These are phyloP conservation scores for Thelonectria rubi DNA, from an alignment of 2,329 filamentous ascomycete genomes.

Conservation along the genomic window DNA sequence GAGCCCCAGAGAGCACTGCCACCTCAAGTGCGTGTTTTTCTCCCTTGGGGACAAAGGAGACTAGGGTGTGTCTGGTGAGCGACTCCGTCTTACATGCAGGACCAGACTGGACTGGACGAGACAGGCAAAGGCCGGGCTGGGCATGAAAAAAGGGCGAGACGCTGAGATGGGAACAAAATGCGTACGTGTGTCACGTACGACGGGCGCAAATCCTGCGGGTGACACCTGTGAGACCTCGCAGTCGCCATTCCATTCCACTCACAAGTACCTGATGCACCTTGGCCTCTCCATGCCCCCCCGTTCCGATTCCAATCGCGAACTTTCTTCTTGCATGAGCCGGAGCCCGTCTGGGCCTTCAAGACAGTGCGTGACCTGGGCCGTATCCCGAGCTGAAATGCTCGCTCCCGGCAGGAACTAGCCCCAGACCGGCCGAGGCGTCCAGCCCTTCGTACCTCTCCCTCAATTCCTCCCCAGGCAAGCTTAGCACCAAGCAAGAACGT, in stretches of 20 bases:
- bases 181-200: neutral
- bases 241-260: too few relatives aligned
- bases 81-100: constrained; percentile 22
- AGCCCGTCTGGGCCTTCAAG: too few relatives aligned
- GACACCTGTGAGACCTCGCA: neutral
- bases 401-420: neutral
- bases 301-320: too few relatives aligned
- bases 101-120: neutral
- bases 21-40: constrained; percentile 2
- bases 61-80: constrained; percentile 6
- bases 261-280: neutral
- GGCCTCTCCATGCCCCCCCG: too few relatives aligned
- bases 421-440: constrained; percentile 6
- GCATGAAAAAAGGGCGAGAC: neutral
- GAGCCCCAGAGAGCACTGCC: constrained; percentile 15
- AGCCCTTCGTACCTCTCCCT: neutral
- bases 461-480: too few relatives aligned
- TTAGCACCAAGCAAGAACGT: neutral
- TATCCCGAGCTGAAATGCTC: neutral
- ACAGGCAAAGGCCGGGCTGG: neutral
- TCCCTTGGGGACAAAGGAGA: neutral
- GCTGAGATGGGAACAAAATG: neutral
- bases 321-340: too few relatives aligned
- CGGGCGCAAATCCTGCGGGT: neutral
- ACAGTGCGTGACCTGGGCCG: neutral